Evolutionary conservation across 768 basidiomycete species (phyloP).

Genomic region (Gloeophyllum trabeum): DNA sequence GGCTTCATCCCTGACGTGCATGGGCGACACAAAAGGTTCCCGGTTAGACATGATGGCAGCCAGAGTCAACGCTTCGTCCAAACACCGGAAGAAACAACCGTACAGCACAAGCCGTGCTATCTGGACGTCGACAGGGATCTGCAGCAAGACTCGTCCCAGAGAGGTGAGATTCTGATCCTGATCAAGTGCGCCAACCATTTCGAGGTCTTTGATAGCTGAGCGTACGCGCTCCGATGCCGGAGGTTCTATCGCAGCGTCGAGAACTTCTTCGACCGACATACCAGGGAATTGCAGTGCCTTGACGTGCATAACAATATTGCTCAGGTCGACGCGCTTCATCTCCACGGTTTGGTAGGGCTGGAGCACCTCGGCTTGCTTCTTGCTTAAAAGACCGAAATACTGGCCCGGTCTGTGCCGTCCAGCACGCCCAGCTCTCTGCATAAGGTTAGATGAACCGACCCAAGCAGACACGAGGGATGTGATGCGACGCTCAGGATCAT

Average conservation of each 20-base stretch:
- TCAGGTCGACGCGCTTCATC: constrained; percentile 87
- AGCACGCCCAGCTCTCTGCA: constrained; percentile 86
- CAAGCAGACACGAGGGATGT: constrained; percentile 84
- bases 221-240: constrained; percentile 67
- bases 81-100: constrained; percentile 87
- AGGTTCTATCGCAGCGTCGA: constrained; percentile 79
- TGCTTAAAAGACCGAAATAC: constrained; percentile 78
- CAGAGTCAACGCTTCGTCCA: constrained; percentile 78
- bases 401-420: constrained; percentile 86
- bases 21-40: constrained; percentile 83
- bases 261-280: constrained; percentile 79
- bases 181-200: constrained; percentile 85
- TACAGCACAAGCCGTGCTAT: constrained; percentile 85
- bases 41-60: constrained; percentile 88
- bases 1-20: constrained; percentile 63
- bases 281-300: constrained; percentile 86
- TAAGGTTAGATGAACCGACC: constrained; percentile 84
- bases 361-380: constrained; percentile 44
- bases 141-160: constrained; percentile 78
- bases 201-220: constrained; percentile 69
- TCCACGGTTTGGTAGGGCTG: constrained; percentile 83
- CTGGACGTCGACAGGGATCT: constrained; percentile 83
- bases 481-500: constrained; percentile 82
- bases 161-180: constrained; percentile 66
- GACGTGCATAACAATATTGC: constrained; percentile 93